Conservation (phyloP, 78 protist genomes). For the Speleostelium caveatum region DNA sequence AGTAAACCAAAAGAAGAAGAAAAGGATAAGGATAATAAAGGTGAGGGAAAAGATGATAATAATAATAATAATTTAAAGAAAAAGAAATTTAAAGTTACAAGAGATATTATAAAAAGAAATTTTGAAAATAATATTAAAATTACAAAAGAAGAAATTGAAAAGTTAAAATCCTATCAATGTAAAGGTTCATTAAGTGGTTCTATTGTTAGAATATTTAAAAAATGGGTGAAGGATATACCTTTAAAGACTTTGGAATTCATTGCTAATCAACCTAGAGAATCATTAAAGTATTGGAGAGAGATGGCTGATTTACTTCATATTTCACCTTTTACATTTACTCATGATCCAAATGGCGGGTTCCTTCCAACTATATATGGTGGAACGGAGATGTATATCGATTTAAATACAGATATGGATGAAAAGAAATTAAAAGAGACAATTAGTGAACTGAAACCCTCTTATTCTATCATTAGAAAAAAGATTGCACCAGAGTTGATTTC, state of each 20-base stretch:
- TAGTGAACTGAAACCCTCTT: slow-evolving; percentile 32
- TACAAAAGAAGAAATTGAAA: slow-evolving; percentile 15
- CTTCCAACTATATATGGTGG: no score
- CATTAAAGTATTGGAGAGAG: slow-evolving; percentile 58
- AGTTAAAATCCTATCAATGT: slow-evolving; percentile 1
- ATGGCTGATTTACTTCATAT: slow-evolving; percentile 75
- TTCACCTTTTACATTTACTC: no score
- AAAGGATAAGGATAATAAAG: background rate
- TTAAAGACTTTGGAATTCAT: slow-evolving; percentile 53
- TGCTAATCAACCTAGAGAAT: slow-evolving; percentile 63
- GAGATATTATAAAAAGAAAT: background rate
- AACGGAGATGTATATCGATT: no score
- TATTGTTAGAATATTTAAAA: slow-evolving; percentile 17
- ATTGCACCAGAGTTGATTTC: slow-evolving; percentile 1
- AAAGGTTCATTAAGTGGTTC: slow-evolving; percentile 30
- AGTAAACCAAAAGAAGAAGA: background rate
- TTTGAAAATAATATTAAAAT: slow-evolving; percentile 1
- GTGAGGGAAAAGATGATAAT: background rate
- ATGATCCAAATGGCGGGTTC: no score
- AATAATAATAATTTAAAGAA: background rate
- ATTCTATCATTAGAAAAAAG: slow-evolving; percentile 29
- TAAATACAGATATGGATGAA: no score
- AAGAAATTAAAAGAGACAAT: background rate
- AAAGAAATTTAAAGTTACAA: background rate
- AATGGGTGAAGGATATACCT: slow-evolving; percentile 44